These are phyloP conservation scores for Botryotinia convoluta DNA, from an alignment of 2,329 filamentous ascomycete genomes.

Conservation along the genomic window DNA sequence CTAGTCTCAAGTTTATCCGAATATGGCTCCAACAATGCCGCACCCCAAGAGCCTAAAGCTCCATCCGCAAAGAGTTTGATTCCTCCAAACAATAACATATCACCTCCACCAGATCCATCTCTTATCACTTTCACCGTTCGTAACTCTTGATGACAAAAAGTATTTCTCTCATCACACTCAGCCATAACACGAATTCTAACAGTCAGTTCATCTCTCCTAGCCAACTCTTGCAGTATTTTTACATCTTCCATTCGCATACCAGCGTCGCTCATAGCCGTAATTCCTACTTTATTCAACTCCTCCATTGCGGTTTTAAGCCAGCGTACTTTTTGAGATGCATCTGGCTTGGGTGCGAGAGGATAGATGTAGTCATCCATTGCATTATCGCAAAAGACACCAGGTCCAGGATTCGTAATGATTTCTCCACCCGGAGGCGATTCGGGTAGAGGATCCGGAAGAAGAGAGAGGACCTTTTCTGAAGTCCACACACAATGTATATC, in stretches of 20 bases:
- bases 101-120: conserved; percentile 26
- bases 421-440: conserved; percentile 60
- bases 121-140: conserved; percentile 26
- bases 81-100: conserved; percentile 53
- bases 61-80: conserved; percentile 72
- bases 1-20: conserved; percentile 58
- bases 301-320: conserved; percentile 60
- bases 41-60: conserved; percentile 69
- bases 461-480: conserved; percentile 58
- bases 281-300: conserved; percentile 60
- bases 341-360: conserved; percentile 56
- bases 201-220: conserved; percentile 52
- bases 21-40: conserved; percentile 69
- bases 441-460: conserved; percentile 51
- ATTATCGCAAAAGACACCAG: conserved; percentile 72
- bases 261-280: conserved; percentile 69
- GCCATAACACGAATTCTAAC: conserved; percentile 67
- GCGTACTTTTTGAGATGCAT: conserved; percentile 49
- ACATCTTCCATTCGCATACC: conserved; percentile 57
- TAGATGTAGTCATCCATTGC: conserved; percentile 60
- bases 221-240: conserved; percentile 53
- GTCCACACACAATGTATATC: conserved; percentile 72
- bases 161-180: conserved; percentile 63
- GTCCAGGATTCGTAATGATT: conserved; percentile 57
- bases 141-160: conserved; percentile 53